phyloP scores from a whole-genome alignment of 441 rosid species.

The Jatropha multifida region DNA sequence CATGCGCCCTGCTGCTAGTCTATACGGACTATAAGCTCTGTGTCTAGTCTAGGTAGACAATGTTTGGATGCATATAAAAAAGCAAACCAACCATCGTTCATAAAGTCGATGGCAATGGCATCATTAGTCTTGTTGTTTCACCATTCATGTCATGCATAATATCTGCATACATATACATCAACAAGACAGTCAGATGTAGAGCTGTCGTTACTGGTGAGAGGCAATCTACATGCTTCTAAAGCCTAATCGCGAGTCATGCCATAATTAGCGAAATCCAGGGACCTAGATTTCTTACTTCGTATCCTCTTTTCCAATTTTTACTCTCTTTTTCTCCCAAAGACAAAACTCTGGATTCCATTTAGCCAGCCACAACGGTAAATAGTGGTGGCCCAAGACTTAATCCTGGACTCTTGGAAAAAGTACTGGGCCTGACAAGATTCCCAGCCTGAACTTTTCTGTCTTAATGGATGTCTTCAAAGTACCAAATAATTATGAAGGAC shows the following conservation, averaged over 20 bases:
- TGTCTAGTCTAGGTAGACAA: slow-evolving; percentile 2
- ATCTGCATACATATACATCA: background rate
- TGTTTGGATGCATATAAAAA: slow-evolving; percentile 10
- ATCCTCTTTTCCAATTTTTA: too few relatives aligned
- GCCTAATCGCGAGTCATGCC: background rate
- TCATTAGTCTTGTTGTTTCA: background rate
- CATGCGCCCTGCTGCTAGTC: slow-evolving; percentile 9
- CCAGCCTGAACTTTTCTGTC: too few relatives aligned
- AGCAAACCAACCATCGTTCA: background rate
- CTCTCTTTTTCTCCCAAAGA: too few relatives aligned
- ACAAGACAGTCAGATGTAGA: background rate
- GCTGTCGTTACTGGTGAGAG: background rate
- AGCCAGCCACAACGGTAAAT: too few relatives aligned
- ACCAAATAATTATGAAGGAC: background rate
- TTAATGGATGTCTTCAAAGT: too few relatives aligned
- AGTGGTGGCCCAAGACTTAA: too few relatives aligned
- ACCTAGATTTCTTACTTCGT: too few relatives aligned
- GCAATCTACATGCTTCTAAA: background rate
- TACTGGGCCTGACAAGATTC: too few relatives aligned
- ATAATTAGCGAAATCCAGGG: background rate
- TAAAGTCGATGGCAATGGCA: slow-evolving; percentile 14
- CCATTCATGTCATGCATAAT: background rate
- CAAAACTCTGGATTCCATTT: too few relatives aligned
- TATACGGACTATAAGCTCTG: background rate
- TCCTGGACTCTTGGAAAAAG: too few relatives aligned